Conservation (phyloP, 2,329 filamentous ascomycete species). For the Tolypocladium nubicola region DNA sequence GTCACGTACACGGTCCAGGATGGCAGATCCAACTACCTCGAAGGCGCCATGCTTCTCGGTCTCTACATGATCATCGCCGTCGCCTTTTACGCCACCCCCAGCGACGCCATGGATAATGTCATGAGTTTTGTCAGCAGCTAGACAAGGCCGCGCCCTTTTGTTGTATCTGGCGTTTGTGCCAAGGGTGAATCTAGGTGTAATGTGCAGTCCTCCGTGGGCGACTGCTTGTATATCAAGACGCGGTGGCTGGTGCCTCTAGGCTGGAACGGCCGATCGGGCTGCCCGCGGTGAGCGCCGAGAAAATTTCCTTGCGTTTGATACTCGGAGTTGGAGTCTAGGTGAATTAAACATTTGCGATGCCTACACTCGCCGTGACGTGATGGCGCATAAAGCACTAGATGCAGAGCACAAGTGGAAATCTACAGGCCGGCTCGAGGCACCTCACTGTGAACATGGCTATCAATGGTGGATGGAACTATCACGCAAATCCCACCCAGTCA, state of each 20-base stretch:
- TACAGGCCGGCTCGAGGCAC: neutral
- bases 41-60: conserved; percentile 56
- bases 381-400: no score
- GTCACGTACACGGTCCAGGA: conserved; percentile 71
- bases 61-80: conserved; percentile 51
- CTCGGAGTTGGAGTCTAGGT: no score
- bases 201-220: neutral
- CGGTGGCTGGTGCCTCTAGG: no score
- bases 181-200: neutral
- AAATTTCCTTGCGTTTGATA: no score
- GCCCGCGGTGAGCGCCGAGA: no score
- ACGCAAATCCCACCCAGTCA: neutral
- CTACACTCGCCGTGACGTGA: no score
- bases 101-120: conserved; percentile 32
- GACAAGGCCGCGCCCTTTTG: neutral
- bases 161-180: neutral
- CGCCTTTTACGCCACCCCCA: conserved; percentile 47
- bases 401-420: no score
- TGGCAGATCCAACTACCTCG: conserved; percentile 75
- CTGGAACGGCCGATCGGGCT: no score
- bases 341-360: no score
- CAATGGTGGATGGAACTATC: neutral
- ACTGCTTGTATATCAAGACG: neutral
- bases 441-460: neutral
- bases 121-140: neutral